Evolutionary conservation across 176 grass and related monocot species (phyloP).

Genomic region (Oryza nivara): DNA sequence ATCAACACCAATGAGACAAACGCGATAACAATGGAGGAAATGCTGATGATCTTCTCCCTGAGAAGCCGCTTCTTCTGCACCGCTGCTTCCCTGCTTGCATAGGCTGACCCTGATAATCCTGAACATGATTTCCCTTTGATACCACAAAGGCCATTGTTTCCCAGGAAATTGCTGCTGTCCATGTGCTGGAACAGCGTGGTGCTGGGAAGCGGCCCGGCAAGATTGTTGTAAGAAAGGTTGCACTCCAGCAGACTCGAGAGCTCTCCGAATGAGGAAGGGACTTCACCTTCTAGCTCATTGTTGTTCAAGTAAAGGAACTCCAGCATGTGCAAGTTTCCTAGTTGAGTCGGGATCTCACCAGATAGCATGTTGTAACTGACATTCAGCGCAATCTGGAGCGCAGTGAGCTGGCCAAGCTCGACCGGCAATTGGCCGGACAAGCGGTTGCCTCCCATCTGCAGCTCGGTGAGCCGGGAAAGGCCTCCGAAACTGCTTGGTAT

Average conservation of each 20-base stretch:
- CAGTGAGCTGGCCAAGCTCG: slow-evolving; percentile 74
- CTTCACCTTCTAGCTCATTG: slow-evolving; percentile 81
- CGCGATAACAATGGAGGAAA: slow-evolving; percentile 64
- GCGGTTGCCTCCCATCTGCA: slow-evolving; percentile 88
- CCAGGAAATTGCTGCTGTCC: slow-evolving; percentile 90
- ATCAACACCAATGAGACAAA: slow-evolving; percentile 80
- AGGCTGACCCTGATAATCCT: slow-evolving; percentile 39
- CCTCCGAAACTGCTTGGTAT: slow-evolving; percentile 77
- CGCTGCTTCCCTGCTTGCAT: slow-evolving; percentile 43
- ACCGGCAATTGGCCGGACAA: slow-evolving; percentile 68
- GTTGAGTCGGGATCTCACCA: slow-evolving; percentile 70
- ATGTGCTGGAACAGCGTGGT: slow-evolving; percentile 69
- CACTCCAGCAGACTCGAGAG: slow-evolving; percentile 84
- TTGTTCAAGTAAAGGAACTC: slow-evolving; percentile 86
- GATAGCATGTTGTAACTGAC: slow-evolving; percentile 86
- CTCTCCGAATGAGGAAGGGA: slow-evolving; percentile 72
- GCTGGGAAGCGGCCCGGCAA: slow-evolving; percentile 70
- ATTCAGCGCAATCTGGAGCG: slow-evolving; percentile 93
- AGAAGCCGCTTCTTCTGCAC: slow-evolving; percentile 48
- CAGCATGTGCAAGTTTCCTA: slow-evolving; percentile 87
- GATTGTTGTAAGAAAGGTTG: slow-evolving; percentile 95
- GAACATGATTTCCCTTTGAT: slow-evolving; percentile 63
- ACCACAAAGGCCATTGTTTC: slow-evolving; percentile 76
- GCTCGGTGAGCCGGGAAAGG: slow-evolving; percentile 75
- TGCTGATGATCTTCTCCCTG: slow-evolving; percentile 81